Base-by-base conservation (phyloP, 1,284 basidiomycete species). In the Takashimella tepidaria region DNA sequence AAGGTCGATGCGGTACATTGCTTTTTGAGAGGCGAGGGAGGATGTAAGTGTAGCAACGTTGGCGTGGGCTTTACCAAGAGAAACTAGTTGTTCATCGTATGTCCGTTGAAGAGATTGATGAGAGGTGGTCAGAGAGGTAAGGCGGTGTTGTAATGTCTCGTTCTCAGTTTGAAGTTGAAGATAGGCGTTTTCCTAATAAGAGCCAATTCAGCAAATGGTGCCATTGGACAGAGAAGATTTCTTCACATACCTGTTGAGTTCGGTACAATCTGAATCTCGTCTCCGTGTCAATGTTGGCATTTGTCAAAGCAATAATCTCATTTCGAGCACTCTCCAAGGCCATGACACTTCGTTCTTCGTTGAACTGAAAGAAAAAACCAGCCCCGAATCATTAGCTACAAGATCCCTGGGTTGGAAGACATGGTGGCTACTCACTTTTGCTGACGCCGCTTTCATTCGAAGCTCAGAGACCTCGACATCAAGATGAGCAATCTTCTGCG, bases 401-500 rank as follows among this genome's bases (percentile, higher is more conserved):
- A 50, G 45, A n/a, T 20, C 16, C 4, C 40, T 11, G 41, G 20
- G n/a, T 37, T 16, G 26, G 5, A 6, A 5, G 4, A 4, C 16
- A 8, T 37, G 21, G 19, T 1, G 23, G 6, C 26, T 5, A 45
- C 63, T 41, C 46, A 70, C 72, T 58, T 73, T 72, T 24, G 72
- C 66, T 10, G 70, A 68, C 41, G 70, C 66, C 1, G 69, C 65
- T 8, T 63, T 79, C 84, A 92, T 89, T 70, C 88, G 82, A 67
- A 92, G 89, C 69, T 92, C 90, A 5, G 89, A 87, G 47, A 91
- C 85, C 66, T 87, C 80, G 25, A 89, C 81, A 69, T 90, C 85
- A 61, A 88, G 84, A 66, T 88, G 91, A n/a, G 90, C 90, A 11
- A 87, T 83, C 76, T 88, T 89, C 77, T 70, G 65, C 2, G 70